Conservation (phyloP, 441 rosid genomes). For the Eruca vesicaria region DNA sequence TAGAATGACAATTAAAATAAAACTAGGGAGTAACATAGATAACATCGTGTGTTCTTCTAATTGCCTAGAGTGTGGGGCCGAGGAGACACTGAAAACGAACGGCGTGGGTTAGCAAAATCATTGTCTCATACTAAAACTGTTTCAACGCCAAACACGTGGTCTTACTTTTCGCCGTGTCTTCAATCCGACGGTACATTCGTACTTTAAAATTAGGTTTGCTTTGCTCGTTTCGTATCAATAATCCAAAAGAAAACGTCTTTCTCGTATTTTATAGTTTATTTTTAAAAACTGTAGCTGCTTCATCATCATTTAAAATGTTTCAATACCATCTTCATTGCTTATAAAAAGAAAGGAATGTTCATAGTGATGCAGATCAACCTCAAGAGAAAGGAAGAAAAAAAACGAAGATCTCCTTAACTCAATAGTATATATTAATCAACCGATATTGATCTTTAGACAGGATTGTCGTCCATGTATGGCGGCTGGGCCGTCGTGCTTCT, state of each 20-base stretch:
- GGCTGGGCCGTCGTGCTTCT: neutral
- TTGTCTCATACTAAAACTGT: constrained; percentile 23
- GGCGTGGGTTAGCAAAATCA: constrained; percentile 34
- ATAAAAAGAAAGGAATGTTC: constrained; percentile 17
- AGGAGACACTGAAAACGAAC: neutral
- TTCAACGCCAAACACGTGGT: neutral
- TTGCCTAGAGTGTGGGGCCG: constrained; percentile 14
- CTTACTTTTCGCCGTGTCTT: neutral
- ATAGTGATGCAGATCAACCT: neutral
- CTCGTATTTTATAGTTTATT: neutral
- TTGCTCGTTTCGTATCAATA: constrained; percentile 17
- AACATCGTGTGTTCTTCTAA: neutral
- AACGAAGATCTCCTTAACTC: no score
- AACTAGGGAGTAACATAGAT: no score
- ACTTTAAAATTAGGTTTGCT: constrained; percentile 26
- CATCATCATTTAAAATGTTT: neutral
- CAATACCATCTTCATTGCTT: constrained; percentile 8
- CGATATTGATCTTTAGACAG: neutral
- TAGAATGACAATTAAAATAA: no score
- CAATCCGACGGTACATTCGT: neutral
- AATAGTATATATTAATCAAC: neutral
- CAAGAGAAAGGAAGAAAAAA: neutral
- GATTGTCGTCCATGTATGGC: neutral
- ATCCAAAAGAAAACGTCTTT: no score
- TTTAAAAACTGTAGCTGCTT: neutral